Evolutionary conservation across 208 protist genomes (phyloP).

Genomic region (Porcisia hertigi): DNA sequence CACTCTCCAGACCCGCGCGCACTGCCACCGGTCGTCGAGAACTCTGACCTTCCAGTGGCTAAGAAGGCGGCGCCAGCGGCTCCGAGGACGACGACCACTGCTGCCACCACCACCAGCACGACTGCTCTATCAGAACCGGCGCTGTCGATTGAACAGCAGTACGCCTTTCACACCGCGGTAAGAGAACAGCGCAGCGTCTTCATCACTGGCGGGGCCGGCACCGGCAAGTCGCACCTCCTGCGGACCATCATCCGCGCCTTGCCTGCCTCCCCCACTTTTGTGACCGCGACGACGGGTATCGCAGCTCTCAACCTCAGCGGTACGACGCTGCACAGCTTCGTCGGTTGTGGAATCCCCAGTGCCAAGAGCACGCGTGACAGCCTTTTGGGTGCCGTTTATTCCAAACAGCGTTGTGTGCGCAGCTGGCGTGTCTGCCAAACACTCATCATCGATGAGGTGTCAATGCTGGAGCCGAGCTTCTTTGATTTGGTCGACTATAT

Average conservation of each 20-base stretch:
- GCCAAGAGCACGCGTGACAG: slow-evolving; percentile 12
- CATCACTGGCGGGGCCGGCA: slow-evolving; percentile 88
- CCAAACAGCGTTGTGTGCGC: slow-evolving; percentile 27
- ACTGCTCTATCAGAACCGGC: background rate
- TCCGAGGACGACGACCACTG: background rate
- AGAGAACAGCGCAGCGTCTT: slow-evolving; percentile 63
- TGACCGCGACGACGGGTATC: slow-evolving; percentile 87
- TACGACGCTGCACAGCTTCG: slow-evolving; percentile 87
- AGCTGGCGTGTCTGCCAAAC: slow-evolving; percentile 64
- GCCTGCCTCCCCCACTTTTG: slow-evolving; percentile 51
- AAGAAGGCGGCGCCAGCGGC: background rate
- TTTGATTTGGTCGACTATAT: slow-evolving; percentile 84
- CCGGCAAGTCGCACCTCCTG: slow-evolving; percentile 88
- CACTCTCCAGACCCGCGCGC: background rate
- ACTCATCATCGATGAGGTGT: slow-evolving; percentile 93
- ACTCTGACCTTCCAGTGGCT: background rate
- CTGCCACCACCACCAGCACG: background rate
- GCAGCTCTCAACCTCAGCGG: slow-evolving; percentile 88
- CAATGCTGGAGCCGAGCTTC: slow-evolving; percentile 83
- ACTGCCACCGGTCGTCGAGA: background rate
- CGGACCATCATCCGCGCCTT: slow-evolving; percentile 68
- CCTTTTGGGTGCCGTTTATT: slow-evolving; percentile 36
- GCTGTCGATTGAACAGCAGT: slow-evolving; percentile 70
- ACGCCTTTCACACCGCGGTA: slow-evolving; percentile 45
- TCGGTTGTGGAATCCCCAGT: slow-evolving; percentile 69